Conservation (phyloP, 2,329 filamentous ascomycete genomes). For the Cercospora canescens region DNA sequence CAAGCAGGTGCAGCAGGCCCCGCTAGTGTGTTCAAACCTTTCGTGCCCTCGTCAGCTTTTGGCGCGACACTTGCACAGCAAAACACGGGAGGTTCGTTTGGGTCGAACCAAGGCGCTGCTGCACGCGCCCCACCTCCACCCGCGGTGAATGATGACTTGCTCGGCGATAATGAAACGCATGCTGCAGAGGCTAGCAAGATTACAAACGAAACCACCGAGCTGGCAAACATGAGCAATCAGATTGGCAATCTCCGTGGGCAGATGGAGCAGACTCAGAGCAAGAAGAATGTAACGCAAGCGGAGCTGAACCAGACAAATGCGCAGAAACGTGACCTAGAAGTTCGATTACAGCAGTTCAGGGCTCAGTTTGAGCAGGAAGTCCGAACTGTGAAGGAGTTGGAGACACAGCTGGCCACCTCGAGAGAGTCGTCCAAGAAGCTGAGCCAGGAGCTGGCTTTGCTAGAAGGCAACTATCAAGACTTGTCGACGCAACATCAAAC, state of each 20-base stretch:
- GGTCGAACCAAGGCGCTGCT: slow-evolving; percentile 28
- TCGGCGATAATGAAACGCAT: slow-evolving; percentile 75
- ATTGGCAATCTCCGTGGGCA: slow-evolving; percentile 87
- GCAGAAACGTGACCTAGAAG: slow-evolving; percentile 92
- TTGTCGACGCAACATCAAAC: slow-evolving; percentile 80
- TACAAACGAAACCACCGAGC: slow-evolving; percentile 83
- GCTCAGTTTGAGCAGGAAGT: slow-evolving; percentile 91
- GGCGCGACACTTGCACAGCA: slow-evolving; percentile 79
- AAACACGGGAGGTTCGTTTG: slow-evolving; percentile 64
- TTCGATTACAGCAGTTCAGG: slow-evolving; percentile 81
- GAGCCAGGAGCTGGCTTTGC: slow-evolving; percentile 76
- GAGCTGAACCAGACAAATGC: slow-evolving; percentile 77
- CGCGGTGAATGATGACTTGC: slow-evolving; percentile 67
- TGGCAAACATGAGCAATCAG: slow-evolving; percentile 95
- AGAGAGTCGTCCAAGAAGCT: slow-evolving; percentile 81
- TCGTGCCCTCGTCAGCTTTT: slow-evolving; percentile 89
- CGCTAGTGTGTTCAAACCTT: slow-evolving; percentile 72
- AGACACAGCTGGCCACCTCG: slow-evolving; percentile 76
- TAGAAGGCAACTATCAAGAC: slow-evolving; percentile 80
- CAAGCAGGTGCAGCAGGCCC: slow-evolving; percentile 35
- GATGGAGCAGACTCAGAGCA: slow-evolving; percentile 88
- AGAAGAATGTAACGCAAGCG: slow-evolving; percentile 75
- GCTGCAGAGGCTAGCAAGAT: slow-evolving; percentile 85
- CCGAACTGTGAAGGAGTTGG: slow-evolving; percentile 77
- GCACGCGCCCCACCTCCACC: slow-evolving; percentile 30